Conservation (phyloP, 257 asterid species). For the Solanum dulcamara region DNA sequence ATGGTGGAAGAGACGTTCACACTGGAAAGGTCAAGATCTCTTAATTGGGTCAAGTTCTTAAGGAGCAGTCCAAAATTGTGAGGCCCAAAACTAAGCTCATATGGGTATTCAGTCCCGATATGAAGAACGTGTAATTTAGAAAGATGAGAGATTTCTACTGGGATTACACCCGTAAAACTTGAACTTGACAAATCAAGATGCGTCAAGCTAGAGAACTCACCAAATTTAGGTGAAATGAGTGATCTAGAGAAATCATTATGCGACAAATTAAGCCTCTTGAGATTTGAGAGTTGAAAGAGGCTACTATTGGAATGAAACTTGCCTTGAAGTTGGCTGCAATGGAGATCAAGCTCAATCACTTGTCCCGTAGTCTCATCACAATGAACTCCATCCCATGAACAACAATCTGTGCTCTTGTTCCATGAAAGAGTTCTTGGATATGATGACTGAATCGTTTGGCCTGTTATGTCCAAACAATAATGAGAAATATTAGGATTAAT, state of each 20-base stretch:
- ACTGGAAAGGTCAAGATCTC: rapidly evolving
- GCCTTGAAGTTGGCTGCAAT: no score
- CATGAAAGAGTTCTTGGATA: no score
- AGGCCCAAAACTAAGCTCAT: background rate
- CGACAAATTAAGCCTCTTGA: constrained; percentile 2
- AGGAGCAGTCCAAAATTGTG: background rate
- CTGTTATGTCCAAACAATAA: no score
- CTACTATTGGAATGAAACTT: no score
- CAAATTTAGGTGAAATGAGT: background rate
- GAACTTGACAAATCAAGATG: constrained; percentile 10
- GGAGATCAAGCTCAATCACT: no score
- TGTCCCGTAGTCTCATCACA: no score
- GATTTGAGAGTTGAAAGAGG: background rate
- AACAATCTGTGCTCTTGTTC: no score
- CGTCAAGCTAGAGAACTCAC: background rate
- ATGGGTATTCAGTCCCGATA: no score
- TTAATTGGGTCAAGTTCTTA: background rate
- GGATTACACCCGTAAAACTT: background rate
- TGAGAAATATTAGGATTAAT: no score
- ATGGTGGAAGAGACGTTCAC: background rate
- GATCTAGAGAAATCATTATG: constrained; percentile 1
- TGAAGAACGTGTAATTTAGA: background rate
- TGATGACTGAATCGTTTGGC: no score
- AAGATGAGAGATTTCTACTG: background rate
- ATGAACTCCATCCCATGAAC: no score